Percentiles rank a stretch among this genome's conserved stretches.
phyloP scores from a whole-genome alignment of 2,329 filamentous ascomycete genomes.

The Neofusicoccum kwambonambiense region DNA sequence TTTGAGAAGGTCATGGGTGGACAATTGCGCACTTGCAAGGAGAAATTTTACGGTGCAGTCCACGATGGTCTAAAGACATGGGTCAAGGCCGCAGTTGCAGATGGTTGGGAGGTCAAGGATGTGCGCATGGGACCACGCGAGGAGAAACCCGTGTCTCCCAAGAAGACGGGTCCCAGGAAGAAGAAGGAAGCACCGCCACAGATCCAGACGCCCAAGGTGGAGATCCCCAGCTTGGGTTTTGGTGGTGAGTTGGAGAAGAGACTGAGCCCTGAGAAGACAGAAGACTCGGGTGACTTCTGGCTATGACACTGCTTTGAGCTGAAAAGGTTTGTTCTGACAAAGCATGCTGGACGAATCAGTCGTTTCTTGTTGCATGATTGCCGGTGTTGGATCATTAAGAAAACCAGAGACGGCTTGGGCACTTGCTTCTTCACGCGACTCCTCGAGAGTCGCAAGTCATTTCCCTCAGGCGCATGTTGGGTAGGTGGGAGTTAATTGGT shows the following conservation, averaged over 20 bases:
- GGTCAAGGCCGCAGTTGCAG: conserved; percentile 82
- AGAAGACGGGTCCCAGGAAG: conserved; percentile 25
- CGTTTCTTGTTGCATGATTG: not conserved
- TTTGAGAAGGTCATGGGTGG: conserved; percentile 88
- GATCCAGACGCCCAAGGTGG: conserved; percentile 39
- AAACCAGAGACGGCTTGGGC: conserved; percentile 2
- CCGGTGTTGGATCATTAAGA: conserved; percentile 1
- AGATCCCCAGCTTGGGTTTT: conserved; percentile 23
- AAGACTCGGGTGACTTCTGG: conserved; percentile 10
- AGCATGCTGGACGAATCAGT: not conserved
- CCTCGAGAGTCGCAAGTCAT: not conserved
- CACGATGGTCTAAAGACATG: conserved; percentile 87
- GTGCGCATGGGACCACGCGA: conserved; percentile 66
- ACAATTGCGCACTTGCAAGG: conserved; percentile 86
- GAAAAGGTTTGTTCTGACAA: not conserved
- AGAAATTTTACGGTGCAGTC: conserved; percentile 93
- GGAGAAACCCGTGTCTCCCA: conserved; percentile 38
- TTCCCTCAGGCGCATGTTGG: conserved; percentile 5
- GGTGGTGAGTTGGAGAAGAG: conserved; percentile 11
- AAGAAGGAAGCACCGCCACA: conserved; percentile 37
- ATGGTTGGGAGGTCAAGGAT: conserved; percentile 80
- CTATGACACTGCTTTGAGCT: not conserved
- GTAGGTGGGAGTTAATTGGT: conserved; percentile 11
- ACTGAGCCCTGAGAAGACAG: conserved; percentile 1
- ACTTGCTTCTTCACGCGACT: not conserved